A percentile compares a stretch with the other conserved stretches of the same genome.
These are phyloP conservation scores for Thelonectria blattea DNA, from an alignment of 2,329 filamentous ascomycete genomes.

Conservation along the genomic window DNA sequence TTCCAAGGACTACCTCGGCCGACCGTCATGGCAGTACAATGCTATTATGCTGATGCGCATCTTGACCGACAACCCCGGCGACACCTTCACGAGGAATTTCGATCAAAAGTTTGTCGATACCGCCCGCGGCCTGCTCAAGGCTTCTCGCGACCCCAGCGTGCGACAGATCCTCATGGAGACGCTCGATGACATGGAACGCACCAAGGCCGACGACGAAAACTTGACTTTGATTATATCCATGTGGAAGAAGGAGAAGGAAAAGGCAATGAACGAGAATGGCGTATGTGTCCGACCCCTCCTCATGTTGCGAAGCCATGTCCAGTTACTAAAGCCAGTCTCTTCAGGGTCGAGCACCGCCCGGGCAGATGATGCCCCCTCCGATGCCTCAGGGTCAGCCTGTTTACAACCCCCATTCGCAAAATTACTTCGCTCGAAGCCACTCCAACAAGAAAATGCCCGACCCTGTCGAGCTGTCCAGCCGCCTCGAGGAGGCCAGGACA, in stretches of 20 bases:
- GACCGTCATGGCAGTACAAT: constrained; percentile 86
- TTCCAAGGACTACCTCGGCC: constrained; percentile 69
- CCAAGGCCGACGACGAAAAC: constrained; percentile 76
- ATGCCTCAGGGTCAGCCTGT: constrained; percentile 16
- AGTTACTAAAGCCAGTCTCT: constrained; percentile 20
- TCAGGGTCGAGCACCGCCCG: constrained; percentile 32
- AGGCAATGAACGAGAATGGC: constrained; percentile 56
- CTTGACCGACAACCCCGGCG: constrained; percentile 87
- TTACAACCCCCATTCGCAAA: constrained; percentile 52
- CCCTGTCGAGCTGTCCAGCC: constrained; percentile 77
- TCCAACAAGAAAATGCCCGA: constrained; percentile 62
- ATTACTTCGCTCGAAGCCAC: constrained; percentile 63
- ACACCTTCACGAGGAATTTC: constrained; percentile 87
- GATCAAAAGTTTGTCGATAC: constrained; percentile 83
- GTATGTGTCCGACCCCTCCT: constrained; percentile 44
- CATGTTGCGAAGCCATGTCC: neutral
- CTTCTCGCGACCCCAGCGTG: constrained; percentile 75
- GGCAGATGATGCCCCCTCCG: constrained; percentile 19
- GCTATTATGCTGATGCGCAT: constrained; percentile 95
- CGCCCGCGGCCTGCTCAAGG: constrained; percentile 75
- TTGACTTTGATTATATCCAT: constrained; percentile 75
- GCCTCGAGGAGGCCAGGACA: constrained; percentile 88
- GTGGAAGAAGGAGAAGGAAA: constrained; percentile 88
- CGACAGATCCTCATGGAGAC: constrained; percentile 89
- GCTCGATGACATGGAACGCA: constrained; percentile 75